Percentiles rank a stretch among this genome's conserved stretches.
phyloP scores from a whole-genome alignment of 1,139 yeast species.

The Candida frijolesensis region DNA sequence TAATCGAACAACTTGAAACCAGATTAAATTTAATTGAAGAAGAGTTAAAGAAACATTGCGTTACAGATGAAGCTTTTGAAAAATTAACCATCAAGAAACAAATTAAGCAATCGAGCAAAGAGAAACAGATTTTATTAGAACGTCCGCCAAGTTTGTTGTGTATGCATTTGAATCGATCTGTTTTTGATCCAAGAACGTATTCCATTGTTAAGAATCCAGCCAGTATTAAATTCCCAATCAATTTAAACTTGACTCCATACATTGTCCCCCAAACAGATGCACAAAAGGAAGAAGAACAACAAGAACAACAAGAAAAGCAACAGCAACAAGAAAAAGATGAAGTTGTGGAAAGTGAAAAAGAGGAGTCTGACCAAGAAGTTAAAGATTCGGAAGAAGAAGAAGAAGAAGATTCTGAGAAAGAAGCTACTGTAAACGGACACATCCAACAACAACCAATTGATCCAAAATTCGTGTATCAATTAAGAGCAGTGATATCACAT shows the following conservation, averaged over 20 bases:
- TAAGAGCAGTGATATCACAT: conserved; percentile 86
- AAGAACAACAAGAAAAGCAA: neutral
- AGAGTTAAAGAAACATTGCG: conserved; percentile 65
- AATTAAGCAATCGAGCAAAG: conserved; percentile 74
- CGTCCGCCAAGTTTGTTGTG: conserved; percentile 85
- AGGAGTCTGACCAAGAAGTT: conserved; percentile 11
- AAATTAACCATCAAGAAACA: conserved; percentile 73
- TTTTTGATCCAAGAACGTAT: conserved; percentile 84
- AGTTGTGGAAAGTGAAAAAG: conserved; percentile 13
- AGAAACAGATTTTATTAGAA: conserved; percentile 77
- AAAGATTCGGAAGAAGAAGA: conserved; percentile 10
- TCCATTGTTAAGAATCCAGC: conserved; percentile 83
- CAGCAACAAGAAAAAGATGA: neutral
- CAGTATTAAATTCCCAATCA: conserved; percentile 72
- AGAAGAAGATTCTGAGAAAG: conserved; percentile 9
- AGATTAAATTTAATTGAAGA: conserved; percentile 58
- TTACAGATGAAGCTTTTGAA: conserved; percentile 79
- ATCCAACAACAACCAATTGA: conserved; percentile 17
- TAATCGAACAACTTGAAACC: conserved; percentile 45
- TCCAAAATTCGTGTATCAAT: conserved; percentile 56
- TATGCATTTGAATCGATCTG: conserved; percentile 88
- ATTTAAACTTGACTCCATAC: conserved; percentile 66
- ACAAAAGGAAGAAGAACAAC: conserved; percentile 49
- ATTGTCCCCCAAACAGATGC: conserved; percentile 71
- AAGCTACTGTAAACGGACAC: conserved; percentile 1